These are phyloP conservation scores for Seiridium unicorne DNA, from an alignment of 2,329 filamentous ascomycete genomes.

Conservation along the genomic window DNA sequence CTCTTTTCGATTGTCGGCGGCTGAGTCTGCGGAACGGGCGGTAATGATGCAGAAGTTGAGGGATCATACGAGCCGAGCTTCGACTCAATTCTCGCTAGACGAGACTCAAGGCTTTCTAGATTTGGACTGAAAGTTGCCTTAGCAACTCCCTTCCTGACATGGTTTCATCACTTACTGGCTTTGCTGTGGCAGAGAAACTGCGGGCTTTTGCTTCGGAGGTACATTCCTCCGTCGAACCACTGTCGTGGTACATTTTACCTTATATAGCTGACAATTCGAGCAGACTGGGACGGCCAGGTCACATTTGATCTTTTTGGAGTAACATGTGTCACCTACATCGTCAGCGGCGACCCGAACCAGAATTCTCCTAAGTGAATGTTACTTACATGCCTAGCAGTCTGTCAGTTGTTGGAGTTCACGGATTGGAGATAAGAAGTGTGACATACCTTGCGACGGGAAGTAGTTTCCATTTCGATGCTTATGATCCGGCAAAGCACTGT, in stretches of 20 bases:
- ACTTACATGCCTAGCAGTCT: background rate
- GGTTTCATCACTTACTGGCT: background rate
- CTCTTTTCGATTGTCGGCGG: background rate
- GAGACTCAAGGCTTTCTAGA: slow-evolving; percentile 17
- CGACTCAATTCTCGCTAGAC: slow-evolving; percentile 25
- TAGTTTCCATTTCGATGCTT: slow-evolving; percentile 3
- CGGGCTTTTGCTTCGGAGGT: slow-evolving; percentile 10
- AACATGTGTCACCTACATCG: slow-evolving; percentile 37
- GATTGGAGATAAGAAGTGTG: background rate
- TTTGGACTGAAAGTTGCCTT: background rate
- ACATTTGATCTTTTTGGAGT: slow-evolving; percentile 45
- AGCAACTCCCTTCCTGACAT: background rate
- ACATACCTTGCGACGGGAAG: slow-evolving; percentile 6
- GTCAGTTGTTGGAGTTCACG: background rate
- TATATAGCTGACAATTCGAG: slow-evolving; percentile 42
- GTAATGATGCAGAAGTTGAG: background rate
- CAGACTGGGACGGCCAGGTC: slow-evolving; percentile 42
- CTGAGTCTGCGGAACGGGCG: background rate
- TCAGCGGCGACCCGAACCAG: background rate
- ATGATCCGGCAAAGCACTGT: too few relatives aligned
- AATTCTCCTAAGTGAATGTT: too few relatives aligned
- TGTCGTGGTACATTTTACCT: slow-evolving; percentile 35
- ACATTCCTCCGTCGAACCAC: slow-evolving; percentile 21
- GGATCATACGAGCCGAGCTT: slow-evolving; percentile 20
- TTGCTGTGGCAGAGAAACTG: background rate